These are phyloP conservation scores for Cryoendolithus antarcticus DNA, from an alignment of 2,329 filamentous ascomycete species.

Conservation along the genomic window DNA sequence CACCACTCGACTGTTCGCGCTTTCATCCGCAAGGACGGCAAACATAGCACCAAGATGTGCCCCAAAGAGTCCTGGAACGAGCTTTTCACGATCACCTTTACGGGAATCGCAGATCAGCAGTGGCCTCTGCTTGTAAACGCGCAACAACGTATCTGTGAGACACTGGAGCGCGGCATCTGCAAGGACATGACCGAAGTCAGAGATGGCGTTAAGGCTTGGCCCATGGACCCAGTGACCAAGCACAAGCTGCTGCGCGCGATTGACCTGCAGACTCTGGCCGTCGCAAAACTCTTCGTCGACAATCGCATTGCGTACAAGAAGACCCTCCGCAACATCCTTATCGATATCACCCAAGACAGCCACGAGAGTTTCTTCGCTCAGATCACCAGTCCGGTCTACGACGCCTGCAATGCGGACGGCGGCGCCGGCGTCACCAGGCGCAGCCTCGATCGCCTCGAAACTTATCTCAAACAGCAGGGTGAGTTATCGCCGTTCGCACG, in stretches of 20 bases:
- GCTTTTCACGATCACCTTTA: slow-evolving; percentile 7
- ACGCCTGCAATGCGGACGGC: slow-evolving; percentile 8
- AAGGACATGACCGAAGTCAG: slow-evolving; percentile 1
- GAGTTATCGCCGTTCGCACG: slow-evolving; percentile 2
- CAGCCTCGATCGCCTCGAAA: slow-evolving; percentile 1
- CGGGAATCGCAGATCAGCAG: background rate
- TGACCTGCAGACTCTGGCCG: background rate
- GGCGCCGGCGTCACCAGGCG: slow-evolving; percentile 2
- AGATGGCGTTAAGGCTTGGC: background rate
- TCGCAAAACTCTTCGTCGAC: background rate
- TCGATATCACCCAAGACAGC: slow-evolving; percentile 10
- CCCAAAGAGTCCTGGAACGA: slow-evolving; percentile 13
- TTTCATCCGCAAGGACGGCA: slow-evolving; percentile 12
- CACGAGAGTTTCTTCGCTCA: slow-evolving; percentile 8
- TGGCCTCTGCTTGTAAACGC: slow-evolving; percentile 1
- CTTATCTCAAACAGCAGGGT: background rate
- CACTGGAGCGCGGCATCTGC: slow-evolving; percentile 1
- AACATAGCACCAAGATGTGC: slow-evolving; percentile 5
- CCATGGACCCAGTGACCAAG: slow-evolving; percentile 1
- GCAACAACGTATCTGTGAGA: background rate
- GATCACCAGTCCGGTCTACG: slow-evolving; percentile 11
- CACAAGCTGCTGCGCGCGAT: background rate
- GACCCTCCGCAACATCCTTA: slow-evolving; percentile 6
- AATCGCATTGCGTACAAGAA: slow-evolving; percentile 3
- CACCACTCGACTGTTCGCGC: slow-evolving; percentile 9